These are phyloP conservation scores for Xylaria sp. DNA, from an alignment of 2,329 filamentous ascomycete genomes.

Conservation along the genomic window DNA sequence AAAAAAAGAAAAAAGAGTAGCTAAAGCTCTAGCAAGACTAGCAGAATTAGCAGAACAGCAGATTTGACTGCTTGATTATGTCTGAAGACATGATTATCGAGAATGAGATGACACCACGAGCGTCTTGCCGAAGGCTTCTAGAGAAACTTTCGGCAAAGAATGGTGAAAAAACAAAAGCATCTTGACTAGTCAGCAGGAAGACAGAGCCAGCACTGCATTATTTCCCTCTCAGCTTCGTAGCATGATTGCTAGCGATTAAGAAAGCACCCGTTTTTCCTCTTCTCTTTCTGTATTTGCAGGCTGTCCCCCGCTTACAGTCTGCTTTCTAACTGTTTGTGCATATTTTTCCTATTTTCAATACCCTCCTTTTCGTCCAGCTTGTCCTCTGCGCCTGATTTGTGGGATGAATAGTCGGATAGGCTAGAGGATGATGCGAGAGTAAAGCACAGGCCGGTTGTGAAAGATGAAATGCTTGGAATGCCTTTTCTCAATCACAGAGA, in stretches of 20 bases:
- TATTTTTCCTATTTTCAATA: neutral
- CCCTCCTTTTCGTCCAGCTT: neutral
- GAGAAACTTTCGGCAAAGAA: neutral
- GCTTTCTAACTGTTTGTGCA: neutral
- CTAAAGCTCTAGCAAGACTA: neutral
- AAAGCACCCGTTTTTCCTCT: neutral
- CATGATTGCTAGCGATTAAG: neutral
- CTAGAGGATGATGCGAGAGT: neutral
- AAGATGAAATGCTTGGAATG: neutral
- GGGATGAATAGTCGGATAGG: neutral
- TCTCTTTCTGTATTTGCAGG: no score
- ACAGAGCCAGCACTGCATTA: no score
- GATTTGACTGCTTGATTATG: conserved; percentile 6
- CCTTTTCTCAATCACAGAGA: neutral
- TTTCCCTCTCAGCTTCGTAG: neutral
- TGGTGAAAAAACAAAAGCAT: neutral
- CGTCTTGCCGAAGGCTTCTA: neutral
- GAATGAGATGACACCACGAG: no score
- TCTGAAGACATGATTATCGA: neutral
- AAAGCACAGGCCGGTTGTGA: neutral
- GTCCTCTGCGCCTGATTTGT: neutral
- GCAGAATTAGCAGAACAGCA: neutral
- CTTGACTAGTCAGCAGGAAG: neutral
- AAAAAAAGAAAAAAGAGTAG: neutral
- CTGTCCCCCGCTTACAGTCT: neutral